phyloP scores from a whole-genome alignment of 1,284 basidiomycete genomes.

The Schizophyllum commune region DNA sequence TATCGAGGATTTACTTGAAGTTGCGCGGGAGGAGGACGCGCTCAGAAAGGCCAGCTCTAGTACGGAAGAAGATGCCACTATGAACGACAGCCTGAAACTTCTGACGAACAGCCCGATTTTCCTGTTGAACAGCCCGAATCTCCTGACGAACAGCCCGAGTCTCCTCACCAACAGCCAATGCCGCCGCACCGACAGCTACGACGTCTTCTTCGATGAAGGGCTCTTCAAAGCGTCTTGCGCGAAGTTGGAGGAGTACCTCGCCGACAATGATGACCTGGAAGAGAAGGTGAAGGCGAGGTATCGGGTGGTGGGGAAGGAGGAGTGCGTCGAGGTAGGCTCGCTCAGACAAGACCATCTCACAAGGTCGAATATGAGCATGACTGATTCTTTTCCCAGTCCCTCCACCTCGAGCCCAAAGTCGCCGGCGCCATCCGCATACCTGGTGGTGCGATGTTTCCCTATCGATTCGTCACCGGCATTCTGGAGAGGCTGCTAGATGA shows the following conservation, averaged over 20 bases:
- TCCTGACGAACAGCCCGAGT: conserved; percentile 37
- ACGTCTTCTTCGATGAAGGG: conserved; percentile 35
- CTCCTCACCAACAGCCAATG: conserved; percentile 39
- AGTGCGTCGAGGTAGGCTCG: too few relatives aligned
- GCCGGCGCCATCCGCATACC: conserved; percentile 39
- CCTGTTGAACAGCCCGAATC: too few relatives aligned
- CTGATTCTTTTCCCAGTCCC: conserved; percentile 1
- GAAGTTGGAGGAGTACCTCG: conserved; percentile 30
- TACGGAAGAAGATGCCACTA: too few relatives aligned
- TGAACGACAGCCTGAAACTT: conserved; percentile 28
- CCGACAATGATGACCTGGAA: conserved; percentile 37
- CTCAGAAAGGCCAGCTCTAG: too few relatives aligned
- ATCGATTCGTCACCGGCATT: conserved; percentile 48
- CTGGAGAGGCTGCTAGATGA: conserved; percentile 35
- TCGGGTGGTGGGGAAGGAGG: too few relatives aligned
- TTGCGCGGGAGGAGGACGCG: conserved; percentile 20
- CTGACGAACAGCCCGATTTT: conserved; percentile 34
- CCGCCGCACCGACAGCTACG: conserved; percentile 39
- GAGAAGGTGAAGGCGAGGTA: conserved; percentile 20
- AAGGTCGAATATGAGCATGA: too few relatives aligned
- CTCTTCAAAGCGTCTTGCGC: conserved; percentile 32
- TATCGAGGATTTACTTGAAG: conserved; percentile 34
- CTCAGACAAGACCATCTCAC: too few relatives aligned
- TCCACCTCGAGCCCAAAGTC: conserved; percentile 34
- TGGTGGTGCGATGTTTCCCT: conserved; percentile 50